Evolutionary conservation across 768 basidiomycete species (phyloP).

Genomic region (Boletus tylopilopsis): DNA sequence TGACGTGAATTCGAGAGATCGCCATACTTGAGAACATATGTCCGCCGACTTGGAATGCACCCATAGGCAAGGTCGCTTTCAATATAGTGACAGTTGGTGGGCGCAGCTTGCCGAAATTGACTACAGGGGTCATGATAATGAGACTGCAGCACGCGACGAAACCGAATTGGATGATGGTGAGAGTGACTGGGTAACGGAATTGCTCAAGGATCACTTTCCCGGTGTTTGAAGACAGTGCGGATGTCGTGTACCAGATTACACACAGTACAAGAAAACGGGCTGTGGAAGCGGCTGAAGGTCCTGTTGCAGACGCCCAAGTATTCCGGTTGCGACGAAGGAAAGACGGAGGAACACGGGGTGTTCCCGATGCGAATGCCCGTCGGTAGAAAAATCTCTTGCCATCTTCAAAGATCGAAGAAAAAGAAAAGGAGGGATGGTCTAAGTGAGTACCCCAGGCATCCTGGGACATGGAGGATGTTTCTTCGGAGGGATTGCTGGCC

Average conservation of each 20-base stretch:
- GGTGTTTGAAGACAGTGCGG: constrained; percentile 93
- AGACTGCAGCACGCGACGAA: constrained; percentile 88
- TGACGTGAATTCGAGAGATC: constrained; percentile 93
- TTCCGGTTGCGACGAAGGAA: constrained; percentile 23
- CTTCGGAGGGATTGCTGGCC: constrained; percentile 18
- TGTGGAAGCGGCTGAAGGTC: constrained; percentile 26
- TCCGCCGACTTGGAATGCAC: constrained; percentile 94
- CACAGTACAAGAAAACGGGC: constrained; percentile 76
- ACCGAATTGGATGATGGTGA: constrained; percentile 97
- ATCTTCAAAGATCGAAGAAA: constrained; percentile 9
- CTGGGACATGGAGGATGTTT: constrained; percentile 7
- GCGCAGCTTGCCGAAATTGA: constrained; percentile 66
- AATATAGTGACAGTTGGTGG: constrained; percentile 71
- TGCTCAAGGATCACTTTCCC: constrained; percentile 92
- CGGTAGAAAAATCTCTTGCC: constrained; percentile 19
- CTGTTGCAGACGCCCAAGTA: constrained; percentile 14
- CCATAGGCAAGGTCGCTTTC: constrained; percentile 86
- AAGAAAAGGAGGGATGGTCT: constrained; percentile 5
- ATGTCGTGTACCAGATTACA: constrained; percentile 87
- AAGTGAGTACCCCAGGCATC: constrained; percentile 2
- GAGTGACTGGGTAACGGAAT: constrained; percentile 92
- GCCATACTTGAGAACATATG: constrained; percentile 98
- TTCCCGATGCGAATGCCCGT: constrained; percentile 10
- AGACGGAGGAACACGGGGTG: constrained; percentile 19
- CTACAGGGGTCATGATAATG: constrained; percentile 72